Evolutionary conservation across 257 asterid species (phyloP).

Genomic region (Buddleja alternifolia): DNA sequence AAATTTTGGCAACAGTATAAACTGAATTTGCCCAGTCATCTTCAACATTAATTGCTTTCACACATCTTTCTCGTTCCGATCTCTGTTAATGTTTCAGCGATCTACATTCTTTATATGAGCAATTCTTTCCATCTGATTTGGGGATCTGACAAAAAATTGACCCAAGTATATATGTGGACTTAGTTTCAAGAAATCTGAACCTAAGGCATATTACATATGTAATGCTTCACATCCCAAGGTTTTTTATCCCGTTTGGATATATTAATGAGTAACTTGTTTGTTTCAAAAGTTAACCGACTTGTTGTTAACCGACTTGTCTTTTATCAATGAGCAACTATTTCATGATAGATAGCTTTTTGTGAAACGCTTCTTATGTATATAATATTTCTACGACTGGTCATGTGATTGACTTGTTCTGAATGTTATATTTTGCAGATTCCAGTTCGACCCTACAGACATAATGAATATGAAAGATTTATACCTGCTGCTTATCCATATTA

Average conservation of each 20-base stretch:
- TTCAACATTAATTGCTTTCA: constrained; percentile 7
- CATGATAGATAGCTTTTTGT: neutral
- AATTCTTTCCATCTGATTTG: constrained; percentile 10
- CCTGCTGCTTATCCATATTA: constrained; percentile 88
- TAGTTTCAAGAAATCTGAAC: constrained; percentile 11
- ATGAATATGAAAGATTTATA: constrained; percentile 88
- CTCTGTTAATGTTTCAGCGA: neutral
- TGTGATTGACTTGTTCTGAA: constrained; percentile 18
- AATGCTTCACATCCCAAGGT: neutral
- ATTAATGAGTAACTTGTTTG: constrained; percentile 1
- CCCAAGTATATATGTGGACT: neutral
- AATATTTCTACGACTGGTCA: constrained; percentile 4
- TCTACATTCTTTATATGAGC: neutral
- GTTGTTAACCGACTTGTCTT: neutral
- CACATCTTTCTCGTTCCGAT: neutral
- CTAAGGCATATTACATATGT: neutral
- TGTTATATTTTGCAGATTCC: constrained; percentile 71
- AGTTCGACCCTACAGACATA: constrained; percentile 91
- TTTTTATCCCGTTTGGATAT: neutral
- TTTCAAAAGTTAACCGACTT: constrained; percentile 17
- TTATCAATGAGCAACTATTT: neutral
- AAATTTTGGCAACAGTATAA: neutral
- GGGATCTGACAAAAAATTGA: neutral
- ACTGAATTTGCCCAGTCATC: constrained; percentile 5
- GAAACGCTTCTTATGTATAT: neutral